Conservation (phyloP, 2,329 filamentous ascomycete species). For the Plectosphaerella cucumerina region DNA sequence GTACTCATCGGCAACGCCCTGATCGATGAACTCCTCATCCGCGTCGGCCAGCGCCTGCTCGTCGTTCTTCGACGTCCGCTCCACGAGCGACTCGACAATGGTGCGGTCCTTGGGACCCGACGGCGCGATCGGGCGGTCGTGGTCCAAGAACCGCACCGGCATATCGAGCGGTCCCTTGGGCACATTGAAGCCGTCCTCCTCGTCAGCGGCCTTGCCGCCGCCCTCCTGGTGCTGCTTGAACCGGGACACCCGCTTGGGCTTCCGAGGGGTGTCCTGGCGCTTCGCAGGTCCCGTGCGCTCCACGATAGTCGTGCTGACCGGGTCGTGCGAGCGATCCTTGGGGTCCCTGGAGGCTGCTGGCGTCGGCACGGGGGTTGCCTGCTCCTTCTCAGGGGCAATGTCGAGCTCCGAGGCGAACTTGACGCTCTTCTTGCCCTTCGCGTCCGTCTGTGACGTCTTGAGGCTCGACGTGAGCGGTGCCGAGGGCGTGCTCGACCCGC, state of each 20-base stretch:
- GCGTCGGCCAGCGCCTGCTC: conserved; percentile 17
- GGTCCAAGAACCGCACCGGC: conserved; percentile 32
- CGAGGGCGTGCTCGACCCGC: not conserved
- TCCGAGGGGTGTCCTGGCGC: conserved; percentile 20
- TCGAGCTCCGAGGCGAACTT: conserved; percentile 75
- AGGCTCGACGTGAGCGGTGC: conserved; percentile 11
- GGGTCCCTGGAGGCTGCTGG: conserved; percentile 7
- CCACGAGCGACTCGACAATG: conserved; percentile 56
- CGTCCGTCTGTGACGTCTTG: conserved; percentile 9
- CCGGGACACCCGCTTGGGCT: conserved; percentile 39
- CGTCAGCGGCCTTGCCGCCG: conserved; percentile 4
- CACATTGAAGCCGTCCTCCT: conserved; percentile 11
- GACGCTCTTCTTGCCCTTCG: conserved; percentile 61
- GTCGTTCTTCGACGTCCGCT: conserved; percentile 38
- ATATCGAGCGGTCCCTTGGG: conserved; percentile 41
- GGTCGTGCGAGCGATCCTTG: conserved; percentile 33
- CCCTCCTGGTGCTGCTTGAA: conserved; percentile 42
- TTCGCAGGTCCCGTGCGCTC: conserved; percentile 34
- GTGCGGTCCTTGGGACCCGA: conserved; percentile 49
- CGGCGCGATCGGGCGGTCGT: conserved; percentile 33
- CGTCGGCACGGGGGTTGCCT: conserved; percentile 16
- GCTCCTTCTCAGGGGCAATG: conserved; percentile 46
- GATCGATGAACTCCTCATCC: conserved; percentile 64
- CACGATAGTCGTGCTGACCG: conserved; percentile 45
- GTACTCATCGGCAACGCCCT: conserved; percentile 79